These are phyloP conservation scores for Diaporthe sp. DNA, from an alignment of 2,329 filamentous ascomycete genomes.

Conservation along the genomic window DNA sequence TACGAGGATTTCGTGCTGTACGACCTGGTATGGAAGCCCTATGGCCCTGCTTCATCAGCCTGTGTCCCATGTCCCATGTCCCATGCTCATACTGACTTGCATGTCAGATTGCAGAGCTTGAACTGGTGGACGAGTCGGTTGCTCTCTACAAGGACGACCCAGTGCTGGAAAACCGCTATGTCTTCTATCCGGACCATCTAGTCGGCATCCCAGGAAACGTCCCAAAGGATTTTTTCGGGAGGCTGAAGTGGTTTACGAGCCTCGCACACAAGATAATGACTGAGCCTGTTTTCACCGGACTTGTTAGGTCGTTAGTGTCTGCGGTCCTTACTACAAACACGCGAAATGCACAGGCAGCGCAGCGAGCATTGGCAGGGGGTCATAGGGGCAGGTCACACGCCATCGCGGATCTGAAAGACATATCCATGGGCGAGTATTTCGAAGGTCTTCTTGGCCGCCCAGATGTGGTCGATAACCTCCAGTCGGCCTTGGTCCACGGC, in stretches of 20 bases:
- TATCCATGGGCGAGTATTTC: constrained; percentile 80
- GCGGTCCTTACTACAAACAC: constrained; percentile 7
- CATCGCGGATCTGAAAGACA: constrained; percentile 64
- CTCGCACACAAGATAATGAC: constrained; percentile 52
- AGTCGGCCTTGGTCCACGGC: constrained; percentile 85
- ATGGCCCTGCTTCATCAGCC: constrained; percentile 43
- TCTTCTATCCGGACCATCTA: constrained; percentile 91
- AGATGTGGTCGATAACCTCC: constrained; percentile 76
- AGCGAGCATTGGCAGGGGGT: constrained; percentile 17
- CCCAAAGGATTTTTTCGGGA: constrained; percentile 51
- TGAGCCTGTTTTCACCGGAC: constrained; percentile 70
- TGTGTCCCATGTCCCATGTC: not conserved
- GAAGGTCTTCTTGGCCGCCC: constrained; percentile 65
- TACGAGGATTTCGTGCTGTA: constrained; percentile 77
- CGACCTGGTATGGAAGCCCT: constrained; percentile 71
- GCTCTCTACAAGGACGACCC: constrained; percentile 56
- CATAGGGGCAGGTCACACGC: constrained; percentile 31
- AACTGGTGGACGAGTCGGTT: constrained; percentile 24
- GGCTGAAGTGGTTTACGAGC: not conserved
- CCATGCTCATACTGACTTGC: constrained; percentile 34
- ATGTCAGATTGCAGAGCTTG: constrained; percentile 38
- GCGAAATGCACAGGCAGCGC: not conserved
- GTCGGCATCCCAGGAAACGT: constrained; percentile 63
- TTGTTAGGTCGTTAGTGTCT: constrained; percentile 27
- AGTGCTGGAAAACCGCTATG: constrained; percentile 68